phyloP scores from a whole-genome alignment of 163 green algal genomes.

The Scenedesmus sp. region DNA sequence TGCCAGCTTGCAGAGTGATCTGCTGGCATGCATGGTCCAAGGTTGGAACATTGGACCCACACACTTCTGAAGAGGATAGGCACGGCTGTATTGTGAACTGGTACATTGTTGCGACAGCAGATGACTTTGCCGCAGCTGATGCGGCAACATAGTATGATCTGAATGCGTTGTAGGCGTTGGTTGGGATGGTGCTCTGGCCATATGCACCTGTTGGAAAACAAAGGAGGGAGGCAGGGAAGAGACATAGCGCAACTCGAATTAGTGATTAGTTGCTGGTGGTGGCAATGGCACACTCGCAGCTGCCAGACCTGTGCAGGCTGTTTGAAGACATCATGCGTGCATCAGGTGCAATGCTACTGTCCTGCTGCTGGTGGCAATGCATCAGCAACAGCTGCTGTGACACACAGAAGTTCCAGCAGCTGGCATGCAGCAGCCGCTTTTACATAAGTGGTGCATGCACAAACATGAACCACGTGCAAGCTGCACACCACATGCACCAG shows the following conservation, averaged over 20 bases:
- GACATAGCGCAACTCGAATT: too few species aligned
- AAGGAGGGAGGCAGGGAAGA: neutral
- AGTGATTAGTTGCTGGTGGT: neutral
- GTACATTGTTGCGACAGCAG: neutral
- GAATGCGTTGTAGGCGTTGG: neutral
- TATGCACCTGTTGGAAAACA: constrained; percentile 2
- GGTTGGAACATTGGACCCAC: neutral
- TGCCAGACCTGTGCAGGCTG: too few species aligned
- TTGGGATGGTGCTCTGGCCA: constrained; percentile 21
- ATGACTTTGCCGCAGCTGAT: neutral
- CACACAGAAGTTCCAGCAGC: too few species aligned
- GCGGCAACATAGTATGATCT: neutral
- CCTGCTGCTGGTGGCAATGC: too few species aligned
- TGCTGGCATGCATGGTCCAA: neutral
- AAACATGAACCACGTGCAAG: too few species aligned
- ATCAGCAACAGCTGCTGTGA: too few species aligned
- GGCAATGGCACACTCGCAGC: neutral
- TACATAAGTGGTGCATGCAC: too few species aligned
- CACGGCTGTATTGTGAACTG: neutral
- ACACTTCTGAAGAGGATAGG: neutral
- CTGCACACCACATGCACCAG: too few species aligned
- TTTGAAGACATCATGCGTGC: too few species aligned
- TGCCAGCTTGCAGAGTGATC: neutral
- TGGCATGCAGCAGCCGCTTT: too few species aligned
- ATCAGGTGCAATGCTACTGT: too few species aligned